Evolutionary conservation across 1,284 basidiomycete genomes (phyloP).

Genomic region (Ustilago trichophora): DNA sequence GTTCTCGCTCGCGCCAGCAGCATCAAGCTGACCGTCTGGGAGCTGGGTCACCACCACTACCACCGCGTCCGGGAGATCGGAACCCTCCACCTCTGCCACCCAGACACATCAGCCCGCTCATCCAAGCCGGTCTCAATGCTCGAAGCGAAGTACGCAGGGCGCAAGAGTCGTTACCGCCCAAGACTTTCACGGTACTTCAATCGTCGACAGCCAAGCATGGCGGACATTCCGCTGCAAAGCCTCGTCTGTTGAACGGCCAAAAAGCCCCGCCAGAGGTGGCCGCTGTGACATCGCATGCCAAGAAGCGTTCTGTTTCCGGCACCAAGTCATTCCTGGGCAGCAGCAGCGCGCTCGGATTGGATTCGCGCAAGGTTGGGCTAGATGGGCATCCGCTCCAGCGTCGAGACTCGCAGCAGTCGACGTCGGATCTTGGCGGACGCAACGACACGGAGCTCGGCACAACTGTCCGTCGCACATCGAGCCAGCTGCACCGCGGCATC

Average conservation of each 20-base stretch:
- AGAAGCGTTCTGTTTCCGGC: conserved; percentile 51
- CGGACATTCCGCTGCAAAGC: conserved; percentile 32
- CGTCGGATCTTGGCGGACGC: conserved; percentile 22
- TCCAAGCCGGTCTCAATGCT: conserved; percentile 64
- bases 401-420: conserved; percentile 38
- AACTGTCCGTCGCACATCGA: conserved; percentile 19
- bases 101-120: conserved; percentile 62
- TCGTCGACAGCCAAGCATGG: conserved; percentile 46
- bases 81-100: conserved; percentile 60
- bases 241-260: conserved; percentile 56
- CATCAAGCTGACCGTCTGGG: conserved; percentile 39
- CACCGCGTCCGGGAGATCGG: conserved; percentile 40
- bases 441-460: conserved; percentile 26
- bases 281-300: conserved; percentile 32
- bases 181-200: conserved; percentile 64
- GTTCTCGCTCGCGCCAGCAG: conserved; percentile 37
- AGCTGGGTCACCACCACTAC: conserved; percentile 42
- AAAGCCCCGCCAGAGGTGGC: conserved; percentile 50
- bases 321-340: conserved; percentile 34
- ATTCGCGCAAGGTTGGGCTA: conserved; percentile 13
- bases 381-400: conserved; percentile 31
- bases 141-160: conserved; percentile 59
- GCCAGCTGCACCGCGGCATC: conserved; percentile 30
- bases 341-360: conserved; percentile 19
- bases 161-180: conserved; percentile 62